Evolutionary conservation across 768 basidiomycete genomes (phyloP).

Genomic region (Hericium rajendrae): DNA sequence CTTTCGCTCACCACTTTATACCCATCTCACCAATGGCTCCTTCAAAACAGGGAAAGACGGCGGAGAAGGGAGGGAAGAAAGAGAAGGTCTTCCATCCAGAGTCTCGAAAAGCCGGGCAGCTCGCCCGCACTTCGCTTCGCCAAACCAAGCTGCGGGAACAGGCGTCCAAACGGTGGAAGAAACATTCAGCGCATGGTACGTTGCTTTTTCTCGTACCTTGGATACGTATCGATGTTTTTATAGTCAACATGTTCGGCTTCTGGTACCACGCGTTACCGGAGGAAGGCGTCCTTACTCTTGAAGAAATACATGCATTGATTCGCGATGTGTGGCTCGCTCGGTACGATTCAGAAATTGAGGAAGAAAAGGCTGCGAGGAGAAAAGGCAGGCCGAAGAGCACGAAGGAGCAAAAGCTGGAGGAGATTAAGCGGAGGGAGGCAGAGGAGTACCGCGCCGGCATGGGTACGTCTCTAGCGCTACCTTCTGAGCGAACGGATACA

Average conservation of each 20-base stretch:
- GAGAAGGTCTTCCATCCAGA: slow-evolving; percentile 79
- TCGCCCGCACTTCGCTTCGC: slow-evolving; percentile 55
- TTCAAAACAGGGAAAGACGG: slow-evolving; percentile 20
- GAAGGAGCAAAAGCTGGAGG: slow-evolving; percentile 60
- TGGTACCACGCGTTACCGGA: slow-evolving; percentile 66
- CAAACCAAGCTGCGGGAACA: slow-evolving; percentile 57
- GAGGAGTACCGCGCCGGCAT: slow-evolving; percentile 76
- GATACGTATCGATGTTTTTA: slow-evolving; percentile 2
- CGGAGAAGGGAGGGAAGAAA: slow-evolving; percentile 36
- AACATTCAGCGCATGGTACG: slow-evolving; percentile 45
- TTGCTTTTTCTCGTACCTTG: neutral
- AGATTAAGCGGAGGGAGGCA: slow-evolving; percentile 53
- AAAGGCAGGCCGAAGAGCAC: slow-evolving; percentile 70
- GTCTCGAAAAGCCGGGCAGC: slow-evolving; percentile 75
- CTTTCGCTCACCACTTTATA: neutral
- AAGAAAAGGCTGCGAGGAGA: slow-evolving; percentile 49
- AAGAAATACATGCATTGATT: slow-evolving; percentile 57
- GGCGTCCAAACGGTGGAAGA: slow-evolving; percentile 46
- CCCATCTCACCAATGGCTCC: slow-evolving; percentile 16
- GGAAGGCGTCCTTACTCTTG: slow-evolving; percentile 43
- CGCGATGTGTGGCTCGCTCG: slow-evolving; percentile 66
- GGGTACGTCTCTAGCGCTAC: slow-evolving; percentile 37
- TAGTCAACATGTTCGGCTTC: slow-evolving; percentile 67
- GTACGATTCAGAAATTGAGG: slow-evolving; percentile 54
- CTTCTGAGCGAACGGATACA: slow-evolving; percentile 1